Evolutionary conservation across 2,329 filamentous ascomycete genomes (phyloP).

Genomic region (Colletotrichum lindemuthianum): DNA sequence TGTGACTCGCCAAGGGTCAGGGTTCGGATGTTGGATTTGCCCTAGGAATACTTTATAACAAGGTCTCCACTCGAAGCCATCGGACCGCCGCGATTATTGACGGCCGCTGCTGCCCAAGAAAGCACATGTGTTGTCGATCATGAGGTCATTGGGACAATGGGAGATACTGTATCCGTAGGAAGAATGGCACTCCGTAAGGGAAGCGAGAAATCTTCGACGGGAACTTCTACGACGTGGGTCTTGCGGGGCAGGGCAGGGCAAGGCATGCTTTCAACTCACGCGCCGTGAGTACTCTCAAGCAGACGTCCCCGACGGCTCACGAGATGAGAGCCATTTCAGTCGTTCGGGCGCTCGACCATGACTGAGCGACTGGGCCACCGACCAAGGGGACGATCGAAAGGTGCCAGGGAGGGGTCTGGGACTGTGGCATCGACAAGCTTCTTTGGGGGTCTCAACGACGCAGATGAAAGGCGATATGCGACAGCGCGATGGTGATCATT

Average conservation of each 20-base stretch:
- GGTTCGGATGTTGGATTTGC: constrained; percentile 24
- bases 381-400: constrained; percentile 10
- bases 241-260: constrained; percentile 23
- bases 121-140: constrained; percentile 28
- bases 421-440: background rate
- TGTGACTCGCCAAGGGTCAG: constrained; percentile 20
- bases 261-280: background rate
- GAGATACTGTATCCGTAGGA: no score
- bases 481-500: constrained; percentile 30
- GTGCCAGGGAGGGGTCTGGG: background rate
- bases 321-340: background rate
- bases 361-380: background rate
- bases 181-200: constrained; percentile 14
- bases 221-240: constrained; percentile 27
- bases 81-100: constrained; percentile 33
- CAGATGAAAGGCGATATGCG: background rate
- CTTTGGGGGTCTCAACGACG: constrained; percentile 6
- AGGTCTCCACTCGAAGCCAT: constrained; percentile 24
- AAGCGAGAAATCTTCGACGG: constrained; percentile 28
- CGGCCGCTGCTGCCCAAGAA: constrained; percentile 27
- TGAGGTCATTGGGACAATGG: constrained; percentile 31
- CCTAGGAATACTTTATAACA: constrained; percentile 17
- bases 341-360: no score
- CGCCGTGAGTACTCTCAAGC: background rate
- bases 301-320: background rate